phyloP scores from a whole-genome alignment of 129 eudicot species.

The Flaveria brownii region DNA sequence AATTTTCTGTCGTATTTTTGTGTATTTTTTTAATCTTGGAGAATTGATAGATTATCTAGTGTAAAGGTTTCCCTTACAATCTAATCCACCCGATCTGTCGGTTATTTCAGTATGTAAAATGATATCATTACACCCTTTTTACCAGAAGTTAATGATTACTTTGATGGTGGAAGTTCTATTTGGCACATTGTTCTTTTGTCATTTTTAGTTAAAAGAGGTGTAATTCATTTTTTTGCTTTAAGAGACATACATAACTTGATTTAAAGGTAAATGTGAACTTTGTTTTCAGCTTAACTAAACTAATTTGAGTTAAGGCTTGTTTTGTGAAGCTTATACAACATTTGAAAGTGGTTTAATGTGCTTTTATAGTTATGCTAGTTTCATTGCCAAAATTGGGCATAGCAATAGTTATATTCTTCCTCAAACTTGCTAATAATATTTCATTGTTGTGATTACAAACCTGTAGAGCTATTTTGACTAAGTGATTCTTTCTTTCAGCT shows the following conservation, averaged over 20 bases:
- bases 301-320: constrained; percentile 12
- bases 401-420: neutral
- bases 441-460: constrained; percentile 23
- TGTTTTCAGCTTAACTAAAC: constrained; percentile 6
- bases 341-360: neutral
- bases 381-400: neutral
- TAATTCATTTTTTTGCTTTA: neutral
- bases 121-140: neutral
- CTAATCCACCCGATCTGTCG: neutral
- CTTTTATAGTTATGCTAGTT: constrained; percentile 7
- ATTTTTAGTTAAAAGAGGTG: constrained; percentile 1
- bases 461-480: too few relatives aligned
- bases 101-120: neutral
- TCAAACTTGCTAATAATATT: neutral
- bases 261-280: neutral
- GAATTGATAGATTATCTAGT: constrained; percentile 6
- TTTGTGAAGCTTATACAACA: constrained; percentile 14
- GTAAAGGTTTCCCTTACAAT: neutral
- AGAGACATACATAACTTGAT: constrained; percentile 6
- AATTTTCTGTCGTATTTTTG: neutral
- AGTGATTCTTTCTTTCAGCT: constrained; percentile 76
- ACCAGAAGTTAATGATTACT: constrained; percentile 15
- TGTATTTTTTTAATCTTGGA: neutral
- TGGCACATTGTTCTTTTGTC: constrained; percentile 4
- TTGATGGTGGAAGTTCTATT: neutral